Base-by-base conservation (phyloP, 2,329 filamentous ascomycete species). In the Aspergillus ochraceus region DNA sequence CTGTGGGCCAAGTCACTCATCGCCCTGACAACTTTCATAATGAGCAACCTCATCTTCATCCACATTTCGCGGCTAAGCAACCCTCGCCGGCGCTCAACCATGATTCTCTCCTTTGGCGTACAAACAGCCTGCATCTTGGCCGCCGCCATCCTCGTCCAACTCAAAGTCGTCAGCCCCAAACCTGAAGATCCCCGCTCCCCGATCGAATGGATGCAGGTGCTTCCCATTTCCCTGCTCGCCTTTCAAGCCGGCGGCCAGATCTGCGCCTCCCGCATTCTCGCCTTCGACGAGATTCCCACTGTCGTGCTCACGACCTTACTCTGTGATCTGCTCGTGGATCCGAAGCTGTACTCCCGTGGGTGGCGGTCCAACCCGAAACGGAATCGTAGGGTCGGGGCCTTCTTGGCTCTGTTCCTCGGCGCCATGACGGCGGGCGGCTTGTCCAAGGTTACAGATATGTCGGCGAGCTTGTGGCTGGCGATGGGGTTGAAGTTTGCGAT, bases 1-100 rank as follows among this genome's bases (percentile, higher is more conserved):
- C 74, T 75, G 49, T 80, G 77, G 73, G 73, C 75, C 61, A 79
- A 79, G 62, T 77, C 76, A 4, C 70, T 80, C 36, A 74, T 75
- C 20, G 71, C 77, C n/a, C 68, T 80, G 1, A 62, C 60, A 8
- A 67, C 73, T 32, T 80, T 78, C 64, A 60, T 77, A n/a, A 19
- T 69, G 11, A 73, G 77, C 60, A 74, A 74, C 20, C 49, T 80
- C 32, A 71, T 78, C 64, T 80, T 79, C 68, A 76, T 71, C 50
- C 64, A 71, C 24, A 53, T 73, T 6, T 72, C 71, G 22, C 71
- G 76, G 5, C 56, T 66, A 17, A 65, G 76, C 26, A 63, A 55
- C 3, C 67, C 74, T 4, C 72, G 71, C 14, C 76, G 76, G 26
- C 74, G 78, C 19, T 72, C 68, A 19, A 76, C 74, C 9, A 65